Evolutionary conservation across 345 rosid species (phyloP).

Genomic region (Erucastrum elatum): DNA sequence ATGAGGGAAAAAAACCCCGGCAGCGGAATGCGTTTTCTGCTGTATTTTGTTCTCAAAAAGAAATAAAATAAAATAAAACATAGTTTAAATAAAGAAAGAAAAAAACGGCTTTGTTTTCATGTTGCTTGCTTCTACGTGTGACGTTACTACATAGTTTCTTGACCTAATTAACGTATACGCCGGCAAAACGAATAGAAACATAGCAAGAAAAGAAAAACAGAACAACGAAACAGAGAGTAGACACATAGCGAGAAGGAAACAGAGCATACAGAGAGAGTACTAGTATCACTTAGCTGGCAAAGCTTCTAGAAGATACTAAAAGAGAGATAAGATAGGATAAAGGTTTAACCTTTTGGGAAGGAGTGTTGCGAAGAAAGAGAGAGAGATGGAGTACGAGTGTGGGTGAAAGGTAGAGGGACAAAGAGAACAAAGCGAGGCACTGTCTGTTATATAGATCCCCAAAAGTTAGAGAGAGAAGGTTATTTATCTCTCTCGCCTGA

Average conservation of each 20-base stretch:
- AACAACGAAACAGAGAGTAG: not conserved
- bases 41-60: too few species aligned
- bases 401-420: conserved; percentile 54
- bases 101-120: conserved; percentile 26
- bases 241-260: not conserved
- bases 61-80: not conserved
- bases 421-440: conserved; percentile 46
- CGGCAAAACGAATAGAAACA: not conserved
- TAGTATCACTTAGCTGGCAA: not conserved
- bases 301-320: conserved; percentile 10
- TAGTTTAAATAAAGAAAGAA: not conserved
- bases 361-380: conserved; percentile 39
- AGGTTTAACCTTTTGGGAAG: conserved; percentile 44
- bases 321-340: conserved; percentile 1
- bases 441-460: conserved; percentile 56
- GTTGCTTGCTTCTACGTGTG: conserved; percentile 28
- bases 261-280: not conserved
- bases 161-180: conserved; percentile 6
- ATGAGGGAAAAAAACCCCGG: not conserved
- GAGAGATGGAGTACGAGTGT: conserved; percentile 8
- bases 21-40: too few species aligned
- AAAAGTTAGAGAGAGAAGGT: conserved; percentile 36
- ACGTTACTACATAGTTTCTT: conserved; percentile 22
- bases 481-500: conserved; percentile 58
- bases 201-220: not conserved